A percentile compares a stretch with the other conserved stretches of the same genome.
phyloP scores from a whole-genome alignment of 495 filamentous ascomycete genomes.

The Chaetomidium leptoderma region DNA sequence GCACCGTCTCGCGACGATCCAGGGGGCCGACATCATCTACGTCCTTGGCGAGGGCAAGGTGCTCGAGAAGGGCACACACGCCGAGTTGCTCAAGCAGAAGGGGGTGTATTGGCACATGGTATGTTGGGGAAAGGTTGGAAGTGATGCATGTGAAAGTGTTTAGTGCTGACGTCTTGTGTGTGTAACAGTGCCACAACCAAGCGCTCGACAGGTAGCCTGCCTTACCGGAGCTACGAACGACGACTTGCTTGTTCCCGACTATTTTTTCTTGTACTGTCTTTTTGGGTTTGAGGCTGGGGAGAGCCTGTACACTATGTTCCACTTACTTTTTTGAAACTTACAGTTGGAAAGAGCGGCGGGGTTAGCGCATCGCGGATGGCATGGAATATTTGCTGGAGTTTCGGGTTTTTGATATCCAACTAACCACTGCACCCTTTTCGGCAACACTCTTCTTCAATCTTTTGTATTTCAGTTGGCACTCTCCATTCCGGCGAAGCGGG shows the following conservation, averaged over 20 bases:
- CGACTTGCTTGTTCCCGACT: background rate
- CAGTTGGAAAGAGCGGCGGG: background rate
- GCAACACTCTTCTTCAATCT: background rate
- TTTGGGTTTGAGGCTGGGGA: background rate
- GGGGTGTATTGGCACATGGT: constrained; percentile 49
- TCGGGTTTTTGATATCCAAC: no score
- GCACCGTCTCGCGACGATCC: constrained; percentile 52
- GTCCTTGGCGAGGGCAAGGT: constrained; percentile 51
- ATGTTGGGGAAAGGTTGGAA: constrained; percentile 6
- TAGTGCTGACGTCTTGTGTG: constrained; percentile 4
- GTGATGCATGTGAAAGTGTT: background rate
- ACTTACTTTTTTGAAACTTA: background rate
- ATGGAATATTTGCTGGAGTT: no score
- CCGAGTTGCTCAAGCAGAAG: constrained; percentile 42
- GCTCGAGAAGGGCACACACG: constrained; percentile 51
- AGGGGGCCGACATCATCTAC: constrained; percentile 52
- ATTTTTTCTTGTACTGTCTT: background rate
- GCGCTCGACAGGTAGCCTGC: constrained; percentile 35
- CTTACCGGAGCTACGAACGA: no score
- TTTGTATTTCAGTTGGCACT: background rate
- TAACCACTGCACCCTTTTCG: background rate
- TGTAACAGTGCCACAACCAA: constrained; percentile 39
- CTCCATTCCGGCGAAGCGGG: background rate
- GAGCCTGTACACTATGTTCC: background rate
- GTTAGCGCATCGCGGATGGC: background rate